These are phyloP conservation scores for Eucalyptus erythrocorys DNA, from an alignment of 345 rosid species.

Conservation along the genomic window DNA sequence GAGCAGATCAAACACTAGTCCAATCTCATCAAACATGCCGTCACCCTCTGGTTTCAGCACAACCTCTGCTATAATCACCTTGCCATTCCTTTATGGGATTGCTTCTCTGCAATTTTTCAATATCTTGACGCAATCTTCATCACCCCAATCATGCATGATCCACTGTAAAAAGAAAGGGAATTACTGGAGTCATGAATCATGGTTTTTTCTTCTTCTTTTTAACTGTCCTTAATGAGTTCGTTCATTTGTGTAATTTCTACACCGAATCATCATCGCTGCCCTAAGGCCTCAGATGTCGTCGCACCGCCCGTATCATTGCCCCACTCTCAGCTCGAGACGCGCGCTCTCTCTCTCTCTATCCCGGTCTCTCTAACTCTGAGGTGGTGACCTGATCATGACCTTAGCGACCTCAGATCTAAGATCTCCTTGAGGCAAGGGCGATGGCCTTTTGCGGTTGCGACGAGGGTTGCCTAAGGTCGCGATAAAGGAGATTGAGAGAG, in stretches of 20 bases:
- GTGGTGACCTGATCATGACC: neutral
- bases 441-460: neutral
- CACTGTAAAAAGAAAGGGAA: neutral
- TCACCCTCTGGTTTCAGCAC: slow-evolving; percentile 2
- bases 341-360: neutral
- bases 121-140: slow-evolving; percentile 5
- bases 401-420: neutral
- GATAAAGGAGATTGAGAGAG: neutral
- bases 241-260: neutral
- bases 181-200: neutral
- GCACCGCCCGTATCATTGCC: neutral
- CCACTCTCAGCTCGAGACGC: neutral
- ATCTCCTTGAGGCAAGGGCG: neutral
- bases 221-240: neutral
- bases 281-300: neutral
- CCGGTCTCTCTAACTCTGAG: neutral
- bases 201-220: neutral
- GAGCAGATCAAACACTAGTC: neutral
- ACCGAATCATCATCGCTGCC: neutral
- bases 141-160: slow-evolving; percentile 17
- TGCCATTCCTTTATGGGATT: neutral
- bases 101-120: slow-evolving; percentile 9
- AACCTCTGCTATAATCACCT: slow-evolving; percentile 3
- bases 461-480: neutral
- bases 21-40: neutral